These are phyloP conservation scores for Tricholoma furcatifolium DNA, from an alignment of 768 basidiomycete species.

Conservation along the genomic window DNA sequence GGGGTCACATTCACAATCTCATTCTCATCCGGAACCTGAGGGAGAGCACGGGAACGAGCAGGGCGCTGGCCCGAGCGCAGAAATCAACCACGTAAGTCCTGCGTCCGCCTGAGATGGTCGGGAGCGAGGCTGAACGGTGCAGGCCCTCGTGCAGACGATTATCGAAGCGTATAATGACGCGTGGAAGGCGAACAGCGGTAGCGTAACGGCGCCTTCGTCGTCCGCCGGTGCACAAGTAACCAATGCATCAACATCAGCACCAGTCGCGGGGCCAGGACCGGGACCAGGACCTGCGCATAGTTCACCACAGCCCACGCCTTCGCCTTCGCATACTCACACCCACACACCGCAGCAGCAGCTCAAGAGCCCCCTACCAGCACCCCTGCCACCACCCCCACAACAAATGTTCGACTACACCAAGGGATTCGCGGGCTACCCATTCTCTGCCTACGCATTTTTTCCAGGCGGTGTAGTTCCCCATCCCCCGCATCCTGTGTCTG, in stretches of 20 bases:
- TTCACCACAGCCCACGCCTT: neutral
- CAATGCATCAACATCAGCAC: neutral
- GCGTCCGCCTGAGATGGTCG: neutral
- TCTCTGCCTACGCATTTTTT: slow-evolving; percentile 16
- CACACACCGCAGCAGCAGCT: slow-evolving; percentile 18
- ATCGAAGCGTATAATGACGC: slow-evolving; percentile 57
- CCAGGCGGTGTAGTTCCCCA: neutral
- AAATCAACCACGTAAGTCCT: slow-evolving; percentile 5
- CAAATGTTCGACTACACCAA: slow-evolving; percentile 22
- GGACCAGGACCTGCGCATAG: slow-evolving; percentile 1
- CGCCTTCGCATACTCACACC: slow-evolving; percentile 15
- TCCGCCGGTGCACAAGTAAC: neutral
- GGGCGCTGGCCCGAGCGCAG: neutral
- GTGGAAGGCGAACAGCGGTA: slow-evolving; percentile 59
- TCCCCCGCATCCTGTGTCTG: neutral
- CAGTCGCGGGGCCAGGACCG: slow-evolving; percentile 4
- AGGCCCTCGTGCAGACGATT: slow-evolving; percentile 34
- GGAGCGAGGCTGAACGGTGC: slow-evolving; percentile 1
- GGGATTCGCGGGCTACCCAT: slow-evolving; percentile 10
- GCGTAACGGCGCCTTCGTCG: slow-evolving; percentile 19
- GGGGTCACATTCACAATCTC: no score
- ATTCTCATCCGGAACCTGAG: neutral
- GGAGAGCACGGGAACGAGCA: neutral
- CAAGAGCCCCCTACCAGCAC: slow-evolving; percentile 12
- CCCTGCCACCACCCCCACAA: slow-evolving; percentile 22